phyloP scores from a whole-genome alignment of 2,329 filamentous ascomycete species.

The Fusarium pilosicola region DNA sequence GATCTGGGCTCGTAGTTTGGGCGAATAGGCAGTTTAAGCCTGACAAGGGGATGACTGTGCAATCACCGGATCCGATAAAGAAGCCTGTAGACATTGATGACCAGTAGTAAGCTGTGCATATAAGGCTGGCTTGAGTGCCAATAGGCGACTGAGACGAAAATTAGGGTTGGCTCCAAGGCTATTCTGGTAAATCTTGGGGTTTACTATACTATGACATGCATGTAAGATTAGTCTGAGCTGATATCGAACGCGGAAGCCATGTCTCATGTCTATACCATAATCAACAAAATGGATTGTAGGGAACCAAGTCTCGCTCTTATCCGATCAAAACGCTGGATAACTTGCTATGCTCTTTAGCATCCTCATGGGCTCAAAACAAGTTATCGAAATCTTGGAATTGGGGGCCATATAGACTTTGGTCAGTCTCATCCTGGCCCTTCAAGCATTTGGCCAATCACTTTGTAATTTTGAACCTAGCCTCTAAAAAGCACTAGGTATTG shows the following conservation, averaged over 20 bases:
- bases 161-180: neutral
- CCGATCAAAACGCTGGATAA: fast-evolving
- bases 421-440: neutral
- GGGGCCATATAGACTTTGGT: neutral
- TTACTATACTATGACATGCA: neutral
- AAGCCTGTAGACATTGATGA: neutral
- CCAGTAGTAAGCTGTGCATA: neutral
- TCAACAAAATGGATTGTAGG: neutral
- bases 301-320: neutral
- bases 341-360: neutral
- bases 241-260: neutral
- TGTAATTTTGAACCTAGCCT: neutral
- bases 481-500: neutral
- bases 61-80: neutral
- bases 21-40: neutral
- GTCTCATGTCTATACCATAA: too few relatives aligned
- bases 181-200: neutral
- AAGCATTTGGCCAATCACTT: neutral
- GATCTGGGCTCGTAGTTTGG: neutral
- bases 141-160: neutral
- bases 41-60: neutral
- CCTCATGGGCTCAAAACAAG: neutral
- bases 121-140: neutral
- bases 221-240: neutral
- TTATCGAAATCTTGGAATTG: neutral